phyloP scores from a whole-genome alignment of 139 green algal species.

The Zygnema cylindricum region DNA sequence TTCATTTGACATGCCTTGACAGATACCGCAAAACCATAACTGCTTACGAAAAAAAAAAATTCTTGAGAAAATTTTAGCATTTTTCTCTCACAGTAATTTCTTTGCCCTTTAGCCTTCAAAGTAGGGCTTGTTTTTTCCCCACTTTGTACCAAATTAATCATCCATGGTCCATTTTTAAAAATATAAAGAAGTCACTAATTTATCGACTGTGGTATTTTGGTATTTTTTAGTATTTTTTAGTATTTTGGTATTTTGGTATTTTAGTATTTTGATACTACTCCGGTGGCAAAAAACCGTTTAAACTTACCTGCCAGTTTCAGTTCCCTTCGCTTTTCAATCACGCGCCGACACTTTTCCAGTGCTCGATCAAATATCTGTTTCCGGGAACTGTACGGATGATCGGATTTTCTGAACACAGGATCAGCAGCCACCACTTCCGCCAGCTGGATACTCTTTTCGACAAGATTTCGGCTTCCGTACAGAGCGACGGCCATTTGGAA shows the following conservation, averaged over 20 bases:
- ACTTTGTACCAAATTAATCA: neutral
- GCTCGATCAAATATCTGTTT: neutral
- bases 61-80: too few relatives aligned
- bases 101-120: too few relatives aligned
- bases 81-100: too few relatives aligned
- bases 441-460: neutral
- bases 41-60: too few relatives aligned
- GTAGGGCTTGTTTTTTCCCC: too few relatives aligned
- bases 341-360: neutral
- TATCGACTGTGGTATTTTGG: neutral
- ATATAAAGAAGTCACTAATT: neutral
- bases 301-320: constrained; percentile 5
- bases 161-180: neutral
- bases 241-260: neutral
- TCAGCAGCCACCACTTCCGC: neutral
- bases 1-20: too few relatives aligned
- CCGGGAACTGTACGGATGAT: neutral
- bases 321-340: neutral
- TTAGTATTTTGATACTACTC: neutral
- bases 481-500: neutral
- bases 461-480: neutral
- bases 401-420: constrained; percentile 8
- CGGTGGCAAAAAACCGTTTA: neutral
- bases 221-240: neutral
- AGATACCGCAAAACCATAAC: too few relatives aligned